Evolutionary conservation across 2,329 filamentous ascomycete species (phyloP).

Genomic region (Thelonectria rubi): DNA sequence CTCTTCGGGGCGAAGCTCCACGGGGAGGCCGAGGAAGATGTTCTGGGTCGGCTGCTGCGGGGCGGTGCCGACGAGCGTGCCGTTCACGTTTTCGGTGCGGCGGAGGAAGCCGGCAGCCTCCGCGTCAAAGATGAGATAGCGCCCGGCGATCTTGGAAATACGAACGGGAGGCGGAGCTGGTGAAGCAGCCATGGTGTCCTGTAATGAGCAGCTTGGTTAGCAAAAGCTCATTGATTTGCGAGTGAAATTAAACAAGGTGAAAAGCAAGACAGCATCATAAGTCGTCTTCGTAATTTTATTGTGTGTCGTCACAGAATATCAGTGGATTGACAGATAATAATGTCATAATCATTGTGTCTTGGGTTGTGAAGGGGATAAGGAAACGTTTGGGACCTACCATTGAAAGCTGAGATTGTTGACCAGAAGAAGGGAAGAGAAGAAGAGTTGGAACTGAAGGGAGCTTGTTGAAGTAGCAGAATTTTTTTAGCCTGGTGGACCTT

Average conservation of each 20-base stretch:
- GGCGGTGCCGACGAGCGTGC: slow-evolving; percentile 85
- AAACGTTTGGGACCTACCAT: slow-evolving; percentile 34
- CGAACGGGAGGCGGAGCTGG: slow-evolving; percentile 63
- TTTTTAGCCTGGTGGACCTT: slow-evolving; percentile 36
- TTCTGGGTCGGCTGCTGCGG: slow-evolving; percentile 96
- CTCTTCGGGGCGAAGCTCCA: slow-evolving; percentile 93
- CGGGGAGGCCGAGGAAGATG: slow-evolving; percentile 86
- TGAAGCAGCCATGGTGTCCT: slow-evolving; percentile 33
- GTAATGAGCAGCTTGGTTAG: slow-evolving; percentile 33
- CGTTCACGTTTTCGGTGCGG: slow-evolving; percentile 82
- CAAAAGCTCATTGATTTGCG: slow-evolving; percentile 17
- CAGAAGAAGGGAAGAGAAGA: slow-evolving; percentile 28
- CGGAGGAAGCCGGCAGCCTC: slow-evolving; percentile 81
- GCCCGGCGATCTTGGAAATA: slow-evolving; percentile 81
- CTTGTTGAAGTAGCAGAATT: slow-evolving; percentile 33
- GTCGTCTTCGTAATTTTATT: slow-evolving; percentile 56
- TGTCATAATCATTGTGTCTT: slow-evolving; percentile 58
- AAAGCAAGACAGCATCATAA: slow-evolving; percentile 48
- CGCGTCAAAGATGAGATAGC: slow-evolving; percentile 90
- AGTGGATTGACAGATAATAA: slow-evolving; percentile 70
- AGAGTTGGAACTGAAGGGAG: slow-evolving; percentile 18
- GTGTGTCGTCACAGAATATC: slow-evolving; percentile 57
- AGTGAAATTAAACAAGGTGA: slow-evolving; percentile 19
- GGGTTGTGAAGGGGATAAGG: background rate
- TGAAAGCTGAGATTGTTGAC: slow-evolving; percentile 31